phyloP scores from a whole-genome alignment of 768 basidiomycete genomes.

The Pleurotus salmoneostramineus region DNA sequence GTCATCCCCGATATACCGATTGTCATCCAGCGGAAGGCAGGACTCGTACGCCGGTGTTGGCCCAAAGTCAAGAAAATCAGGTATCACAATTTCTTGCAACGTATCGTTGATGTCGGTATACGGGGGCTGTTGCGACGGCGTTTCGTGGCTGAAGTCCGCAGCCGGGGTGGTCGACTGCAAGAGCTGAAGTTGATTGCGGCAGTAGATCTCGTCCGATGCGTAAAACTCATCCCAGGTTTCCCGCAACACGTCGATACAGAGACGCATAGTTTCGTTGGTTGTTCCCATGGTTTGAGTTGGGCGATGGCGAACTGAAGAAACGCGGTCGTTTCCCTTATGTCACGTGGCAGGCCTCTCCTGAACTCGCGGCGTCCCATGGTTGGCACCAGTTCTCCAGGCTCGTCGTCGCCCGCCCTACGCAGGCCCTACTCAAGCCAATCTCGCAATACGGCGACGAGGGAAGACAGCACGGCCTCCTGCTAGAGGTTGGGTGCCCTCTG shows the following conservation, averaged over 20 bases:
- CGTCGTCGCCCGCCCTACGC: too few relatives aligned
- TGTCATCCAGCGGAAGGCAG: conserved; percentile 47
- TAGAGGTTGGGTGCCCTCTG: too few relatives aligned
- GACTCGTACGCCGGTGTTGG: conserved; percentile 44
- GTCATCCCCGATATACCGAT: conserved; percentile 55
- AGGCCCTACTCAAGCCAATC: too few relatives aligned
- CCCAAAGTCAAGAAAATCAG: background rate
- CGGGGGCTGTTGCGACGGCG: background rate
- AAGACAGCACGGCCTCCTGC: too few relatives aligned
- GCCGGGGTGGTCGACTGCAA: background rate
- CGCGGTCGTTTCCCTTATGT: too few relatives aligned
- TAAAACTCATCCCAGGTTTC: background rate
- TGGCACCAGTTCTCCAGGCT: too few relatives aligned
- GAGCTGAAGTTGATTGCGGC: background rate
- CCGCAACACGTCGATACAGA: background rate
- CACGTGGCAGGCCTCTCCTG: too few relatives aligned
- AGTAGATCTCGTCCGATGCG: background rate
- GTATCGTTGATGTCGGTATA: background rate
- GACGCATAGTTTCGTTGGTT: too few relatives aligned
- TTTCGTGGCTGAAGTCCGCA: background rate
- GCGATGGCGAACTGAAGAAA: too few relatives aligned
- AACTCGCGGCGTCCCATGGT: too few relatives aligned
- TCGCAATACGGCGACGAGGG: too few relatives aligned
- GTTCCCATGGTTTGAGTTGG: too few relatives aligned
- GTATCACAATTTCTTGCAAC: background rate